Conservation (phyloP, 2,329 filamentous ascomycete genomes). For the Purpureocillium lavendulum region DNA sequence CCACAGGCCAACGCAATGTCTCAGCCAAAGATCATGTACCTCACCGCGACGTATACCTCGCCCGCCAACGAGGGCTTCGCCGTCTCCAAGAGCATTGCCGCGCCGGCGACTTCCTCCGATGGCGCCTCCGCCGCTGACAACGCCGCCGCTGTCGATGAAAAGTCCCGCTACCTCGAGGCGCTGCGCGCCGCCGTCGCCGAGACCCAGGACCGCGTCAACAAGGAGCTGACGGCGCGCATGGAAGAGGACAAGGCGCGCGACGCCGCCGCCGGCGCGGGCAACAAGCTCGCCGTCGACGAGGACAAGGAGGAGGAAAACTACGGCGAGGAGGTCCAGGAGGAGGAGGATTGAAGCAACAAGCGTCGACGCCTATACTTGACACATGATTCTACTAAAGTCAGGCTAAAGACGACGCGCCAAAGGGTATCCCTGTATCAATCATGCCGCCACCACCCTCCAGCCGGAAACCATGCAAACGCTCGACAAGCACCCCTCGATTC, state of each 20-base stretch:
- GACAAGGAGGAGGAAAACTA: conserved; percentile 68
- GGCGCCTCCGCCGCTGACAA: conserved; percentile 9
- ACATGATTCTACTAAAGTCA: not conserved
- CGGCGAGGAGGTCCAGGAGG: conserved; percentile 72
- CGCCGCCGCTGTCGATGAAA: conserved; percentile 23
- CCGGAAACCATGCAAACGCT: conserved; percentile 9
- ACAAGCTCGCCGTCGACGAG: conserved; percentile 34
- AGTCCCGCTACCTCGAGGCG: conserved; percentile 48
- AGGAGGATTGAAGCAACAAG: conserved; percentile 26
- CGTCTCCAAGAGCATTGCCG: conserved; percentile 25
- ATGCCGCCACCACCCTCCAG: conserved; percentile 5
- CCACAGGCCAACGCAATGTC: no score
- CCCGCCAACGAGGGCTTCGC: conserved; percentile 39
- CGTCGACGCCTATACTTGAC: not conserved
- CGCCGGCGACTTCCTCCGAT: conserved; percentile 23
- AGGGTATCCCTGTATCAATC: conserved; percentile 19
- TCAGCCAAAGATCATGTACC: conserved; percentile 6
- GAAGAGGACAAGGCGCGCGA: conserved; percentile 56
- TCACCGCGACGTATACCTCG: conserved; percentile 48
- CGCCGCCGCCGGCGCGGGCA: conserved; percentile 17
- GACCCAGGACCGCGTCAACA: conserved; percentile 62
- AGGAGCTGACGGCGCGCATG: conserved; percentile 65
- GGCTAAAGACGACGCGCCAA: conserved; percentile 1
- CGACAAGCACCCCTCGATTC: conserved; percentile 8
- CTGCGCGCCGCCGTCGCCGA: conserved; percentile 48